phyloP scores from a whole-genome alignment of 345 rosid genomes.

The Psidium friedrichsthalianum region DNA sequence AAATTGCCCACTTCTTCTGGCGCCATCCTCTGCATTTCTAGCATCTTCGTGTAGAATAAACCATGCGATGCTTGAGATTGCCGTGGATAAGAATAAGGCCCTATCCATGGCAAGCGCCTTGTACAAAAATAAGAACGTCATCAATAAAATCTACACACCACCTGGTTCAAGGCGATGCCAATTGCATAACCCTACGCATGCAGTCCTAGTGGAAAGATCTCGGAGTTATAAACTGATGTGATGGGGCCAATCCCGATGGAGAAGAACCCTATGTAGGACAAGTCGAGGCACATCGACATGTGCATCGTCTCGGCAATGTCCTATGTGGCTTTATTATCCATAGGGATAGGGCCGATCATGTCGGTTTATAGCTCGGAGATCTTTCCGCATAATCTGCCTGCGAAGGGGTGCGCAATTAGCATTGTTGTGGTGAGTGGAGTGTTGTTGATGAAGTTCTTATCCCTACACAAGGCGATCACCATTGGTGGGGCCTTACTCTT shows the following conservation, averaged over 20 bases:
- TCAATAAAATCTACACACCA: neutral
- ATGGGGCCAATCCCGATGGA: neutral
- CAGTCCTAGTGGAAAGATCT: neutral
- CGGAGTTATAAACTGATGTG: accelerated
- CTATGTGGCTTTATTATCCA: slow-evolving; percentile 61
- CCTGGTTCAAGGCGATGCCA: neutral
- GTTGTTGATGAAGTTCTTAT: slow-evolving; percentile 38
- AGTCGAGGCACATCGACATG: slow-evolving; percentile 4
- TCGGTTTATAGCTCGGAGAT: slow-evolving; percentile 84
- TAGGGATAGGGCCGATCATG: slow-evolving; percentile 73
- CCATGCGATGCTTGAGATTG: too few species aligned
- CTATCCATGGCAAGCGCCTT: slow-evolving; percentile 17
- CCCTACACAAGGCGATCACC: slow-evolving; percentile 36
- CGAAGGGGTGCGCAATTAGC: slow-evolving; percentile 57
- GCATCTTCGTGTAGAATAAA: too few species aligned
- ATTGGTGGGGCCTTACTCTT: slow-evolving; percentile 73
- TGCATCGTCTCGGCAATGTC: slow-evolving; percentile 37
- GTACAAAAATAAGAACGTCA: too few species aligned
- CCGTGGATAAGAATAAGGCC: too few species aligned
- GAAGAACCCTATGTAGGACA: neutral
- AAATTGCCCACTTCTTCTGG: too few species aligned
- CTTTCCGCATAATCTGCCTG: slow-evolving; percentile 69
- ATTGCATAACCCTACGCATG: neutral
- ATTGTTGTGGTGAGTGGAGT: slow-evolving; percentile 67
- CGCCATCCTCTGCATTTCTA: too few species aligned